These are phyloP conservation scores for Eucalyptus coolabah DNA, from an alignment of 345 rosid genomes.

Conservation along the genomic window DNA sequence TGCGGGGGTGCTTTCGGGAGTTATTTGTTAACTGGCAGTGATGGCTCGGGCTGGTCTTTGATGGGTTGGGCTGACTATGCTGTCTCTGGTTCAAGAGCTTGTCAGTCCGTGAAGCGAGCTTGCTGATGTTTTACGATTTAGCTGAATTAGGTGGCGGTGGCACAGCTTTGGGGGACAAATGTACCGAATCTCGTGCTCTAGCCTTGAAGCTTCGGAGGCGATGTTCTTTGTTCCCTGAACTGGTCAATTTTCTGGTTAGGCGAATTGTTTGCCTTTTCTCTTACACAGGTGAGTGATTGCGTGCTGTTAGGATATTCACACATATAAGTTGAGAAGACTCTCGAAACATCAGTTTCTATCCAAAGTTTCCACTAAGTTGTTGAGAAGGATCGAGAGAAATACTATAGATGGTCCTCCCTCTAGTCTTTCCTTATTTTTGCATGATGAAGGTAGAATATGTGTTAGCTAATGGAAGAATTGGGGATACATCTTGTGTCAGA, in stretches of 20 bases:
- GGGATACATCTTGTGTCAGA: neutral
- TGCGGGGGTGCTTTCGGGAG: neutral
- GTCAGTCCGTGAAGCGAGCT: neutral
- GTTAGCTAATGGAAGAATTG: neutral
- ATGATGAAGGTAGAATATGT: neutral
- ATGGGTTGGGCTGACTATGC: neutral
- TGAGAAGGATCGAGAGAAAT: neutral
- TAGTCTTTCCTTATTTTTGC: neutral
- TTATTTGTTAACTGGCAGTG: too few relatives aligned
- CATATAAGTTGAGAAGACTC: neutral
- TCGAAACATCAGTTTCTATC: neutral
- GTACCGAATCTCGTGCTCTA: neutral
- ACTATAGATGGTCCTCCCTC: neutral
- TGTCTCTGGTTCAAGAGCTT: neutral
- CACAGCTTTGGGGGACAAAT: neutral
- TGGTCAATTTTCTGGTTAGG: neutral
- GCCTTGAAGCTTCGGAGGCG: neutral
- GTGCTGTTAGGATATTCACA: neutral
- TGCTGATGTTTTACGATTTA: neutral
- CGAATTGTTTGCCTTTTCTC: neutral
- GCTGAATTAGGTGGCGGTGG: neutral
- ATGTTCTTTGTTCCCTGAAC: neutral
- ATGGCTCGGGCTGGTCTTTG: neutral
- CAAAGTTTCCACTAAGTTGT: neutral
- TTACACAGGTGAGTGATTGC: neutral